phyloP scores from a whole-genome alignment of 108 stramenopile genomes.

The Licmophora abbreviata region DNA sequence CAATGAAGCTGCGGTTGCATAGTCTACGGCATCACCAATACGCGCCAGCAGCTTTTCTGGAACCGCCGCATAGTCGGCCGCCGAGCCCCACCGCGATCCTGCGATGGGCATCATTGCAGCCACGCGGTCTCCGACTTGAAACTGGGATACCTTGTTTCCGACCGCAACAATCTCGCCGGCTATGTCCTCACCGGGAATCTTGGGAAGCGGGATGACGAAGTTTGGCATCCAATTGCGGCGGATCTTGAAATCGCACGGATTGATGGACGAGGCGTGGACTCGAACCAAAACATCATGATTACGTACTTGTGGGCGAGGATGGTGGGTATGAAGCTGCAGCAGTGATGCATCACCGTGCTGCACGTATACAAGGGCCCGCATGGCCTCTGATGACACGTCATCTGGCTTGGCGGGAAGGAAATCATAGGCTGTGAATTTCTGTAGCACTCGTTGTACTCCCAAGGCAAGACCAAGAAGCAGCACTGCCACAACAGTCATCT shows the following conservation, averaged over 20 bases:
- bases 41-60: background rate
- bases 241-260: constrained; percentile 27
- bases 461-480: too few species aligned
- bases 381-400: constrained; percentile 6
- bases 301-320: constrained; percentile 12
- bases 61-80: constrained; percentile 25
- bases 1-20: constrained; percentile 14
- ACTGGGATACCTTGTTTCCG: constrained; percentile 11
- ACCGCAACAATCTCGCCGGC: constrained; percentile 17
- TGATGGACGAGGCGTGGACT: constrained; percentile 24
- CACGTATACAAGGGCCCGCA: constrained; percentile 14
- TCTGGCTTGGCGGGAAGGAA: too few species aligned
- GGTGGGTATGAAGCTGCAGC: constrained; percentile 1
- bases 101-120: constrained; percentile 25
- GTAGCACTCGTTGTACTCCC: too few species aligned
- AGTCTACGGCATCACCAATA: constrained; percentile 3
- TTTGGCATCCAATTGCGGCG: constrained; percentile 13
- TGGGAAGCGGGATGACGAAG: constrained; percentile 21
- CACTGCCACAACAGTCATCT: too few species aligned
- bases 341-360: constrained; percentile 10
- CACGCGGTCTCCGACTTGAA: constrained; percentile 21
- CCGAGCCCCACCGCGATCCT: constrained; percentile 17
- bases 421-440: too few species aligned
- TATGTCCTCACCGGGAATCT: constrained; percentile 26
- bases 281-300: constrained; percentile 15